phyloP scores from a whole-genome alignment of 2,329 filamentous ascomycete genomes.

The Scytalidium lignicola region DNA sequence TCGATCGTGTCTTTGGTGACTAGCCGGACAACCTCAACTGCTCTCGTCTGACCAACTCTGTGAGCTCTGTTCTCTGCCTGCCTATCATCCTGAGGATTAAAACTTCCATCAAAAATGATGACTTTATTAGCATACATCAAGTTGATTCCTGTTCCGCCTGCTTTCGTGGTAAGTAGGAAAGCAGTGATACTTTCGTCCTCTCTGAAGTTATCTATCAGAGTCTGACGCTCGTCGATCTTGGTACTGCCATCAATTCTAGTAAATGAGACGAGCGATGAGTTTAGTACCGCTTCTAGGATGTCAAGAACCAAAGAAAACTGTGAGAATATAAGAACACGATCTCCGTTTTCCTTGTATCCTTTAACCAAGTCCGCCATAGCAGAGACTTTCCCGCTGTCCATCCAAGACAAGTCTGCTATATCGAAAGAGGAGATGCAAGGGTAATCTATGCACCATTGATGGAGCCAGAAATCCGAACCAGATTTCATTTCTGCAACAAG shows the following conservation, averaged over 20 bases:
- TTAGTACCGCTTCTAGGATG: slow-evolving; percentile 78
- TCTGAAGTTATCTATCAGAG: slow-evolving; percentile 83
- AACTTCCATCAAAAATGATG: slow-evolving; percentile 93
- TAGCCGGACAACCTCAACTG: slow-evolving; percentile 85
- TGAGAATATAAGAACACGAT: slow-evolving; percentile 85
- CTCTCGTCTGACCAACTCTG: slow-evolving; percentile 82
- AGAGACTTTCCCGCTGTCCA: slow-evolving; percentile 76
- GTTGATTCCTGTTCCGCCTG: slow-evolving; percentile 96
- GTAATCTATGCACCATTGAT: slow-evolving; percentile 60
- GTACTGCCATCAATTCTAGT: slow-evolving; percentile 85
- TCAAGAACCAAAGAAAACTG: slow-evolving; percentile 91
- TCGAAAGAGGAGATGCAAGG: slow-evolving; percentile 49
- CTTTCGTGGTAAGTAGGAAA: slow-evolving; percentile 89
- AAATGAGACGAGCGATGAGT: slow-evolving; percentile 66
- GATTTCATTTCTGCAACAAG: slow-evolving; percentile 51
- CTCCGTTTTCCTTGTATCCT: slow-evolving; percentile 71
- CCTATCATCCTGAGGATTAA: slow-evolving; percentile 97
- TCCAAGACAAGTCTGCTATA: slow-evolving; percentile 46
- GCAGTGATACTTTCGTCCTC: slow-evolving; percentile 72
- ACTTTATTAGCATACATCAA: slow-evolving; percentile 95
- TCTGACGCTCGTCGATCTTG: slow-evolving; percentile 75
- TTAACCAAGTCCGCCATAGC: slow-evolving; percentile 71
- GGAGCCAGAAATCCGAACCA: slow-evolving; percentile 61
- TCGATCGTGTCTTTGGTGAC: slow-evolving; percentile 81
- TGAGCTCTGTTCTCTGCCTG: slow-evolving; percentile 97